A percentile compares a stretch with the other conserved stretches of the same genome.
Conservation (phyloP, 805 yeast genomes). For the Ogataea parapolymorpha region DNA sequence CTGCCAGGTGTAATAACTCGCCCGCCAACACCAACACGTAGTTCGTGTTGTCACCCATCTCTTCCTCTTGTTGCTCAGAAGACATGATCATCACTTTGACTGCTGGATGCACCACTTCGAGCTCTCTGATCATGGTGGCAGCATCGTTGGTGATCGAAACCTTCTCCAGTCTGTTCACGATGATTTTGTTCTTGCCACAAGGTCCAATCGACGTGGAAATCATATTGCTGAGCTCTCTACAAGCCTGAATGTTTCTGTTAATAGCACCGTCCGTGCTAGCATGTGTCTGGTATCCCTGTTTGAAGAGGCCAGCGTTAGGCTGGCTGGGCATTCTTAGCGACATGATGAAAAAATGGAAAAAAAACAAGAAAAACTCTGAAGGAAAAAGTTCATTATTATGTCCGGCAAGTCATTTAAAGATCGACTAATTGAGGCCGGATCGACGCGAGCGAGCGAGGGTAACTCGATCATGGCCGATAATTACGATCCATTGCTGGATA, state of each 20-base stretch:
- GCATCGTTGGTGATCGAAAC: constrained; percentile 94
- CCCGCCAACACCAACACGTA: constrained; percentile 91
- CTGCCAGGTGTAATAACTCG: constrained; percentile 82
- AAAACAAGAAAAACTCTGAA: constrained; percentile 1
- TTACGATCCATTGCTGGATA: constrained; percentile 54
- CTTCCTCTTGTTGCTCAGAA: constrained; percentile 92
- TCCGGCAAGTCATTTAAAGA: constrained; percentile 22
- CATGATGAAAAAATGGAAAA: constrained; percentile 42
- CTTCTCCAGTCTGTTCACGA: constrained; percentile 83
- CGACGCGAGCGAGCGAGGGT: constrained; percentile 2
- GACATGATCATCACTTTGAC: constrained; percentile 96
- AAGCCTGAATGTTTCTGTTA: constrained; percentile 87
- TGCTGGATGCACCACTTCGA: constrained; percentile 95
- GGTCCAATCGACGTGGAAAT: constrained; percentile 96
- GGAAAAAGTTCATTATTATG: constrained; percentile 6
- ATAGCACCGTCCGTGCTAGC: constrained; percentile 93
- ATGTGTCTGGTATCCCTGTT: constrained; percentile 89
- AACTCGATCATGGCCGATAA: constrained; percentile 32
- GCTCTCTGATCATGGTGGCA: constrained; percentile 92
- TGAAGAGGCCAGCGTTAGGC: constrained; percentile 90
- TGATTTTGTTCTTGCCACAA: constrained; percentile 93
- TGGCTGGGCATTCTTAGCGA: constrained; percentile 88
- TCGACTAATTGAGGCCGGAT: constrained; percentile 23
- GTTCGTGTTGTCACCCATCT: constrained; percentile 96
- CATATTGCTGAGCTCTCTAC: constrained; percentile 87